Percentiles rank a stretch among this genome's conserved stretches.
These are phyloP conservation scores for Arachis stenosperma DNA, from an alignment of 306 rosid species.

Conservation along the genomic window DNA sequence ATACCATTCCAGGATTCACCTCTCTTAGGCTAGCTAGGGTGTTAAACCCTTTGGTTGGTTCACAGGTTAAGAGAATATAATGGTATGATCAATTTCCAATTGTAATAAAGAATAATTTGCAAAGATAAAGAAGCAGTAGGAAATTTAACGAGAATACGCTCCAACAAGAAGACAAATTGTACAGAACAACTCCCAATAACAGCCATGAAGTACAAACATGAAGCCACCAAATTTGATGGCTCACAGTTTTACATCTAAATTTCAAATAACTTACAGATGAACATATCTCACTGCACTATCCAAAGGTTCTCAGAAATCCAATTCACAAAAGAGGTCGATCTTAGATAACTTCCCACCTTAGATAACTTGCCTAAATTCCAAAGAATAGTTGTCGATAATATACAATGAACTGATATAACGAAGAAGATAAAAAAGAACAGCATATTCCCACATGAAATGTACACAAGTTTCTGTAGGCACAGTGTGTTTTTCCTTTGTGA, in stretches of 20 bases:
- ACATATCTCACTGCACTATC: neutral
- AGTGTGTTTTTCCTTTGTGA: slow-evolving; percentile 26
- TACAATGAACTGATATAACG: slow-evolving; percentile 51
- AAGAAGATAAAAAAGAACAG: slow-evolving; percentile 44
- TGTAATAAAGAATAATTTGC: too few species aligned
- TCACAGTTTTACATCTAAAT: slow-evolving; percentile 1
- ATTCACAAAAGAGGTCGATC: slow-evolving; percentile 7
- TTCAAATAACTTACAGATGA: slow-evolving; percentile 16
- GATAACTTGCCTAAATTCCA: slow-evolving; percentile 53
- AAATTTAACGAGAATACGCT: neutral
- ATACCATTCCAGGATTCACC: too few species aligned
- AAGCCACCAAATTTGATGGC: slow-evolving; percentile 2
- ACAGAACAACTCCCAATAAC: neutral
- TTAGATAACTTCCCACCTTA: slow-evolving; percentile 37
- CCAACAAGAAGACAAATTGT: neutral
- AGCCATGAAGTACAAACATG: neutral
- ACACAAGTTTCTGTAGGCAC: slow-evolving; percentile 40
- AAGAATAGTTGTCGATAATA: slow-evolving; percentile 47
- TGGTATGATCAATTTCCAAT: too few species aligned
- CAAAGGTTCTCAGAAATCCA: slow-evolving; percentile 35
- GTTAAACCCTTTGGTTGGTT: too few species aligned
- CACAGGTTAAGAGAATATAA: too few species aligned
- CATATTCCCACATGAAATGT: slow-evolving; percentile 44
- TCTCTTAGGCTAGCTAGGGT: too few species aligned
- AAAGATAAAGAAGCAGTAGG: neutral